phyloP scores from a whole-genome alignment of 2,329 filamentous ascomycete species.

The Grosmannia clavigera region DNA sequence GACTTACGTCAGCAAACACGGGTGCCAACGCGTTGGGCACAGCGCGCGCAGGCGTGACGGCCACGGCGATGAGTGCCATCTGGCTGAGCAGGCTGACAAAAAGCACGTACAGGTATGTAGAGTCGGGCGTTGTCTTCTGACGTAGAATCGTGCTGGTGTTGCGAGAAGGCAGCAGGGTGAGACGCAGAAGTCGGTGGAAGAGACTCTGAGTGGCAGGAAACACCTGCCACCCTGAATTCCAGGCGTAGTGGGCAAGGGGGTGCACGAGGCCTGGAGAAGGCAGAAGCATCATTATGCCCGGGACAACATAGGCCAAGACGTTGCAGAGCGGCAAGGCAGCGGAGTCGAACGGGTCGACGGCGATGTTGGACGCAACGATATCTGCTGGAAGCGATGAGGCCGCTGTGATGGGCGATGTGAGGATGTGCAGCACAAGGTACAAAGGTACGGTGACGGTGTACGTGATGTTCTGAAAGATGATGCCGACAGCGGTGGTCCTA shows the following conservation, averaged over 20 bases:
- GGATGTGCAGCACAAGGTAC: background rate
- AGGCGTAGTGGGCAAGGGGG: background rate
- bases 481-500: background rate
- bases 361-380: background rate
- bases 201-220: background rate
- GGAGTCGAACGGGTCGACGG: background rate
- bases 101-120: background rate
- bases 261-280: background rate
- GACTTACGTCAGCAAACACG: background rate
- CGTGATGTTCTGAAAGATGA: background rate
- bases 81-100: background rate
- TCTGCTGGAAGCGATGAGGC: background rate
- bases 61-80: background rate
- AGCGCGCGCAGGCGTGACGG: background rate
- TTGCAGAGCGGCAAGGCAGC: background rate
- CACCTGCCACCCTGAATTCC: background rate
- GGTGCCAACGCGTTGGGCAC: background rate
- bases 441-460: background rate
- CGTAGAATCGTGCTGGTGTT: too few species aligned
- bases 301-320: background rate
- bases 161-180: too few species aligned
- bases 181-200: background rate
- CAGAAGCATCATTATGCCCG: background rate
- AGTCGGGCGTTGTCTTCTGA: background rate
- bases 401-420: background rate